Percentiles rank a stretch among this genome's conserved stretches.
phyloP scores from a whole-genome alignment of 2,329 filamentous ascomycete genomes.

The Xenosphaeropsis pyriputrescens region DNA sequence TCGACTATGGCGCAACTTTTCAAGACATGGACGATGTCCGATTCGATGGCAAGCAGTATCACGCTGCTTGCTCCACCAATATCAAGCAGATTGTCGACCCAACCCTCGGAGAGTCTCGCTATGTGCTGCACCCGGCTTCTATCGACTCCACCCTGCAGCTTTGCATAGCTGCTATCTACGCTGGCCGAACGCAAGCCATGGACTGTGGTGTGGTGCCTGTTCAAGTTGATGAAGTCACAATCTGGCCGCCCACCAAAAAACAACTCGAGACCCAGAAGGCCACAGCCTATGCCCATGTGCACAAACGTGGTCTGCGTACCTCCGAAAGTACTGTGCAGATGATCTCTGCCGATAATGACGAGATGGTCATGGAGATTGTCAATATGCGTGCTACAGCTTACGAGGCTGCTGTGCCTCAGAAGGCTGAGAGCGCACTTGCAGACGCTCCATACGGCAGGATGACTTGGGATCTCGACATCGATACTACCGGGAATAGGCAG shows the following conservation, averaged over 20 bases:
- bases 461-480: slow-evolving; percentile 14
- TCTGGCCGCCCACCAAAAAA: slow-evolving; percentile 7
- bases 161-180: slow-evolving; percentile 18
- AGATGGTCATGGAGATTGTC: slow-evolving; percentile 15
- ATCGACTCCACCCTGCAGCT: slow-evolving; percentile 39
- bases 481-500: slow-evolving; percentile 4
- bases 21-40: slow-evolving; percentile 18
- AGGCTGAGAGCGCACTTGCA: slow-evolving; percentile 4
- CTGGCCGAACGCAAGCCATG: slow-evolving; percentile 15
- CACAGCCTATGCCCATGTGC: slow-evolving; percentile 9
- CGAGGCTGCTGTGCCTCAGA: slow-evolving; percentile 17
- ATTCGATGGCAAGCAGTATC: slow-evolving; percentile 12
- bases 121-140: slow-evolving; percentile 36
- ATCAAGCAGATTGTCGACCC: slow-evolving; percentile 8
- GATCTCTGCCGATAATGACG: slow-evolving; percentile 9
- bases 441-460: slow-evolving; percentile 14
- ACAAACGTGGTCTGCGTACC: slow-evolving; percentile 9
- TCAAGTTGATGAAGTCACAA: slow-evolving; percentile 12
- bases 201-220: slow-evolving; percentile 17
- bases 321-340: slow-evolving; percentile 12
- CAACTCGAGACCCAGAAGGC: slow-evolving; percentile 6
- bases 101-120: slow-evolving; percentile 19
- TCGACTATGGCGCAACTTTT: slow-evolving; percentile 24
- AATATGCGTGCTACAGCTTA: slow-evolving; percentile 13
- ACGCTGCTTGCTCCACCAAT: slow-evolving; percentile 14